Conservation (phyloP, 179 eudicot species). For the Beta macrorhiza region DNA sequence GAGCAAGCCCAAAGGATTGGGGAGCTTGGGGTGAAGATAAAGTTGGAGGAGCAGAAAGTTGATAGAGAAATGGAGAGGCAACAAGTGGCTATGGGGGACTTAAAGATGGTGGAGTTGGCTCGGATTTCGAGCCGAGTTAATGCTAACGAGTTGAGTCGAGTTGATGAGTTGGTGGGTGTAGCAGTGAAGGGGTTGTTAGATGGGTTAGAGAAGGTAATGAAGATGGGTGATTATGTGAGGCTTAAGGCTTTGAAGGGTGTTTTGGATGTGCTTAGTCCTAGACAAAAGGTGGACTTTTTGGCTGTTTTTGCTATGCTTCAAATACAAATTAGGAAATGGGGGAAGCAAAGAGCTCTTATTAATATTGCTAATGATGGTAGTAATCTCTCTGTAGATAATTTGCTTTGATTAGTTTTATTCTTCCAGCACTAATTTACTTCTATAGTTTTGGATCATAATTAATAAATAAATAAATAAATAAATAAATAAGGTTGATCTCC, state of each 20-base stretch:
- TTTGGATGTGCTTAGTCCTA: conserved; percentile 50
- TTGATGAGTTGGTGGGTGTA: conserved; percentile 38
- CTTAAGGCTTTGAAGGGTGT: conserved; percentile 64
- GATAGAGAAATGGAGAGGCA: conserved; percentile 73
- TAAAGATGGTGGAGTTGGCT: conserved; percentile 50
- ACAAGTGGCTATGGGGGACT: conserved; percentile 52
- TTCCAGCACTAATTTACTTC: background rate
- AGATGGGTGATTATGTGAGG: conserved; percentile 67
- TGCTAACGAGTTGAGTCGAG: conserved; percentile 10
- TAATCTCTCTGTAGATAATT: background rate
- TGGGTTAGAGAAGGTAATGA: conserved; percentile 61
- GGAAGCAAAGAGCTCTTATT: conserved; percentile 25
- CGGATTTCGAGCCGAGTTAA: conserved; percentile 20
- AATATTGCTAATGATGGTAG: background rate
- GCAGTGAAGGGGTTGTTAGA: conserved; percentile 37
- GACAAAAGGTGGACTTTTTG: conserved; percentile 58
- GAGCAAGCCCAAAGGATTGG: conserved; percentile 44
- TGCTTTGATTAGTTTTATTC: background rate
- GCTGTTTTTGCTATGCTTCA: conserved; percentile 57
- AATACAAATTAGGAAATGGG: conserved; percentile 53
- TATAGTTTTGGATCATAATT: no score
- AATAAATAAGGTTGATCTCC: no score
- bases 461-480: no score
- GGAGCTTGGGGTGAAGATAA: conserved; percentile 40
- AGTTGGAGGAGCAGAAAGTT: conserved; percentile 60